Percentiles rank a stretch among this genome's conserved stretches.
Evolutionary conservation across 257 asterid species (phyloP).

Genomic region (Plantago ovata): DNA sequence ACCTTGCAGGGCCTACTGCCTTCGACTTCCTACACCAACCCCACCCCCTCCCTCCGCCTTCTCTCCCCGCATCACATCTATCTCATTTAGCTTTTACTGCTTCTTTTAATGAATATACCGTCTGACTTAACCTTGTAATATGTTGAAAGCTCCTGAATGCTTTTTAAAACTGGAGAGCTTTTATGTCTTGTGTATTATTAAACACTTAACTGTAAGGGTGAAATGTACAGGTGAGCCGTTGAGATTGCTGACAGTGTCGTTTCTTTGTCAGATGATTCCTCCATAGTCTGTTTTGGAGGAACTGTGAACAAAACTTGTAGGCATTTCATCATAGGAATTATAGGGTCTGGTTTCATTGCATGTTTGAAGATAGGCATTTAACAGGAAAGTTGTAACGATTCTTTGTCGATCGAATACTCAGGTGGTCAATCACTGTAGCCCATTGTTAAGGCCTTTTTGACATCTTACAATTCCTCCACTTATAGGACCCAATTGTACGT

Average conservation of each 20-base stretch:
- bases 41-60: not conserved
- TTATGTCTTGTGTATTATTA: slow-evolving; percentile 26
- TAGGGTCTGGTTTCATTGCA: not conserved
- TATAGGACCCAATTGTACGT: no score
- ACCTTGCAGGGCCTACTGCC: slow-evolving; percentile 11
- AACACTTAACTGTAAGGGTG: slow-evolving; percentile 28
- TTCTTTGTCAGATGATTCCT: not conserved
- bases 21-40: not conserved
- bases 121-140: slow-evolving; percentile 29
- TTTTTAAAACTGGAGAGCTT: slow-evolving; percentile 36
- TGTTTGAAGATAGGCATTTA: slow-evolving; percentile 1
- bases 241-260: not conserved
- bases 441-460: no score
- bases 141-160: slow-evolving; percentile 37
- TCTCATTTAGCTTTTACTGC: slow-evolving; percentile 14
- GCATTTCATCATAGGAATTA: not conserved
- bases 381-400: no score
- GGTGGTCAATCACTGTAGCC: no score
- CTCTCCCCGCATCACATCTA: not conserved
- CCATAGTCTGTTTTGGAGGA: not conserved
- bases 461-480: no score
- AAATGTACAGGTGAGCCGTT: slow-evolving; percentile 32
- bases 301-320: not conserved
- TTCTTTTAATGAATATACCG: slow-evolving; percentile 17
- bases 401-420: no score